Evolutionary conservation across 345 rosid genomes (phyloP).

Genomic region (Punica granatum): DNA sequence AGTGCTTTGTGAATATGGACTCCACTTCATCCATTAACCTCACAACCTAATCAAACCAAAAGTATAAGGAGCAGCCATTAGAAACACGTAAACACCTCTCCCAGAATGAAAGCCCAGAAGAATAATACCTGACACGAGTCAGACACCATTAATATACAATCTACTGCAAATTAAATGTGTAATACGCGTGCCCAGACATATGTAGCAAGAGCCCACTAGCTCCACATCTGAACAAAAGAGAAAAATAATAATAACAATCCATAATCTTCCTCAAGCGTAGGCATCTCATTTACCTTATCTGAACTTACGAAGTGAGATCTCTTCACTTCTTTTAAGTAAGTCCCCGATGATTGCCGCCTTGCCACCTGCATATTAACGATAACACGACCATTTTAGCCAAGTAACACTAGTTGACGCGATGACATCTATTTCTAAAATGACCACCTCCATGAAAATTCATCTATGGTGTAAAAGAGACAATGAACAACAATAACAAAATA

Average conservation of each 20-base stretch:
- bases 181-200: background rate
- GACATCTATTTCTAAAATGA: background rate
- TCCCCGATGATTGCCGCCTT: constrained; percentile 72
- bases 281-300: constrained; percentile 56
- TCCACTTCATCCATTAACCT: constrained; percentile 98
- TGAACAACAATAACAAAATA: background rate
- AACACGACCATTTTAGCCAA: background rate
- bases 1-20: constrained; percentile 91
- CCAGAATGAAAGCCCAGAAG: background rate
- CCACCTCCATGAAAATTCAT: background rate
- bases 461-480: background rate
- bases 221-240: background rate
- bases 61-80: background rate
- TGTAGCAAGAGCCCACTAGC: background rate
- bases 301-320: constrained; percentile 85
- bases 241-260: background rate
- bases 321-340: constrained; percentile 76
- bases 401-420: background rate
- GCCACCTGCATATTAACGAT: constrained; percentile 43
- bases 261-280: background rate
- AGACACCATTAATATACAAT: background rate
- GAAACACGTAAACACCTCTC: background rate
- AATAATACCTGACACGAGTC: background rate
- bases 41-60: constrained; percentile 42
- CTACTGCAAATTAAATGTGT: background rate